Conservation (phyloP, 2,329 filamentous ascomycete species). For the Hawksworthiomyces lignivorus region DNA sequence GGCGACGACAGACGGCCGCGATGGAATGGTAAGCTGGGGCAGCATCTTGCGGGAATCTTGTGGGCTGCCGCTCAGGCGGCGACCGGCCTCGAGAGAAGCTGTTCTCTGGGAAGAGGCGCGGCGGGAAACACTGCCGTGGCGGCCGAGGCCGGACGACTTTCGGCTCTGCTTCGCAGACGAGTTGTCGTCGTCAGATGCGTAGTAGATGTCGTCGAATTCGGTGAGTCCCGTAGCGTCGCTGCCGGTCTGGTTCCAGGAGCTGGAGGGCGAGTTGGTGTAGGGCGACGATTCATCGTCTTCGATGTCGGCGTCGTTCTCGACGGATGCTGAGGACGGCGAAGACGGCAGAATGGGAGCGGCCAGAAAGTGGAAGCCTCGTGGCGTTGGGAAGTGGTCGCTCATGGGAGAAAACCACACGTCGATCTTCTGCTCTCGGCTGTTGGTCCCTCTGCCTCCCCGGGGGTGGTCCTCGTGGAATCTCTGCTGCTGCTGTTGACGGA, state of each 20-base stretch:
- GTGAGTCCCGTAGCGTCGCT: slow-evolving; percentile 56
- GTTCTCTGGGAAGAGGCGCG: slow-evolving; percentile 9
- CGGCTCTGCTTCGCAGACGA: slow-evolving; percentile 32
- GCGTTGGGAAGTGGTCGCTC: slow-evolving; percentile 63
- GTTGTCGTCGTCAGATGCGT: slow-evolving; percentile 72
- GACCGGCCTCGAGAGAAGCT: not conserved
- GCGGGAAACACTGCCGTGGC: slow-evolving; percentile 25
- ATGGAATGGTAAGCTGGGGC: slow-evolving; percentile 47
- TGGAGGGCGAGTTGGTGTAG: slow-evolving; percentile 30
- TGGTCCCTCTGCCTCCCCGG: slow-evolving; percentile 19
- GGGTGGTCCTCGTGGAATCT: slow-evolving; percentile 8
- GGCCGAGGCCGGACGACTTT: slow-evolving; percentile 30
- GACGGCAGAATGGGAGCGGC: slow-evolving; percentile 55
- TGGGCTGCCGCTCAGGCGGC: slow-evolving; percentile 8
- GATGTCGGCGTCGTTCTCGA: slow-evolving; percentile 32
- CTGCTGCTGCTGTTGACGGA: slow-evolving; percentile 28
- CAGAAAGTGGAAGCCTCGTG: slow-evolving; percentile 59
- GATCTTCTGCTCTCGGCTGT: slow-evolving; percentile 38
- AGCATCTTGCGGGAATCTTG: slow-evolving; percentile 31
- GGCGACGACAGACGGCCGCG: slow-evolving; percentile 24
- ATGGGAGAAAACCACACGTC: slow-evolving; percentile 51
- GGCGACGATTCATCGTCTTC: slow-evolving; percentile 25
- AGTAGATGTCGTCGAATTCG: slow-evolving; percentile 82
- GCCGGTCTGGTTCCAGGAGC: slow-evolving; percentile 49
- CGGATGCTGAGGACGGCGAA: slow-evolving; percentile 48